Evolutionary conservation across 1,284 basidiomycete genomes (phyloP), one percentile per base, ranked within the genome.

Genomic region (Apiotrichum mycotoxinovorans): DNA sequence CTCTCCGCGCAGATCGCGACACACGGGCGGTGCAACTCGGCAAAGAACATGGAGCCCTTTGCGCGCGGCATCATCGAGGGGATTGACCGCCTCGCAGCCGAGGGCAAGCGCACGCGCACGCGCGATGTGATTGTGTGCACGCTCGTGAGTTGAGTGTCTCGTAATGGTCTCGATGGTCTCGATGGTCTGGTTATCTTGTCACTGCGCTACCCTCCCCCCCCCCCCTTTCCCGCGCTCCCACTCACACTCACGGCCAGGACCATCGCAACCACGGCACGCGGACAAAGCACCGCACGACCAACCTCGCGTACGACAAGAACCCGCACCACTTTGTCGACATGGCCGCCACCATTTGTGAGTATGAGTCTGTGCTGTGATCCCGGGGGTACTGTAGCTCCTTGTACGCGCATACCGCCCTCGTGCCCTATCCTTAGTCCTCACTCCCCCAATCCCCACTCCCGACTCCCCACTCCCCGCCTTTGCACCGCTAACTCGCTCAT

Each of bases 181-280:
- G 27, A 27, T 11, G 34, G 2, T 14, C 34, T 17, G 34, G 10
- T 35, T 35, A 11, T 4, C 12, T 11, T 14, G 34, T 17, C 12
- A 11, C 12, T 11, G 34, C 4, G 34, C 17, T 35, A 35, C 34
- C 12, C 12, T 11, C 4, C 12, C 10, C 12, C 34, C 33, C 33
- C 17, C 12, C 34, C 17, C 34, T 11, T 14, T 3, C 12, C 10
- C 12, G 12, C 3, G 34, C 34, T 11, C 34, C 17, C 3, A 17
- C 34, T 11, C 34, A 35, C 33, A 34, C 37, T 38, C 17, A 38
- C 37, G 18, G 11, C n/a, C 61, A 89, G 88, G 88, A 91, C 65
- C 87, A 89, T 64, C 81, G 88, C 3, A 90, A 90, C 66, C 89
- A 91, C 62, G 89, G 88, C 8, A 71, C 73, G 44, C 78, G 89